Base-by-base conservation (phyloP, 2,329 filamentous ascomycete genomes). In the Microdochium paspali region DNA sequence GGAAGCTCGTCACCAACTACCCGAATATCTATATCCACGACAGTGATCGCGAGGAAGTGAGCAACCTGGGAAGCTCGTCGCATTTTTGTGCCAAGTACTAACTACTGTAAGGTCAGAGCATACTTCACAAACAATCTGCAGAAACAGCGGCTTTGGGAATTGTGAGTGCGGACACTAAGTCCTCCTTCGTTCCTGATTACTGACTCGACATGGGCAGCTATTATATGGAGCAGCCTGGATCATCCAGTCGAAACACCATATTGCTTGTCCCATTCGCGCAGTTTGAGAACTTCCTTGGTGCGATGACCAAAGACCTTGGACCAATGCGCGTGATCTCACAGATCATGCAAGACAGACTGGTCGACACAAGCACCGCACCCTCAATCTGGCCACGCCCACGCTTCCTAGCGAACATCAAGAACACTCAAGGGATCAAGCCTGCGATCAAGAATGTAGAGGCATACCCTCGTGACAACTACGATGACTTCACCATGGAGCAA, bases 241-340 rank as follows among this genome's bases (percentile, higher is more conserved):
- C 67, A 3, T 54, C 67, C 7, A 64, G 68, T 13, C 62, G 69
- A 25, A 73, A 73, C 45, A 79, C 82, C 1, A 68, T 85, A 24
- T 63, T 91, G 23, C 73, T 95, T 30, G 76, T 94, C 1, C 78
- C 82, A 1, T 79, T 80, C 1, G 55, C 59, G 1, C 85, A 95
- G 60, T 76, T 90, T 30, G 66, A 80, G 49, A 59, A 68, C 10
- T 77, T 93, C 5, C 68, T 95, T 0, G 58, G 72, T 2, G 69
- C 77, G 4, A 79, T 91, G 61, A 90, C 89, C 58, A 59, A 62
- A 1, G 71, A 79, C 40, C 70, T 84, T 3, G 60, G 64, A 1
- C 74, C 72, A 5, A 56, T 63, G 0, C 68, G 18, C 35, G 23
- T 18, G 23, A 3, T 40, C 4, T 91, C 13, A 63, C 61, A 2